Conservation (phyloP, 2,329 filamentous ascomycete species). For the Sordariomycetes sp. region DNA sequence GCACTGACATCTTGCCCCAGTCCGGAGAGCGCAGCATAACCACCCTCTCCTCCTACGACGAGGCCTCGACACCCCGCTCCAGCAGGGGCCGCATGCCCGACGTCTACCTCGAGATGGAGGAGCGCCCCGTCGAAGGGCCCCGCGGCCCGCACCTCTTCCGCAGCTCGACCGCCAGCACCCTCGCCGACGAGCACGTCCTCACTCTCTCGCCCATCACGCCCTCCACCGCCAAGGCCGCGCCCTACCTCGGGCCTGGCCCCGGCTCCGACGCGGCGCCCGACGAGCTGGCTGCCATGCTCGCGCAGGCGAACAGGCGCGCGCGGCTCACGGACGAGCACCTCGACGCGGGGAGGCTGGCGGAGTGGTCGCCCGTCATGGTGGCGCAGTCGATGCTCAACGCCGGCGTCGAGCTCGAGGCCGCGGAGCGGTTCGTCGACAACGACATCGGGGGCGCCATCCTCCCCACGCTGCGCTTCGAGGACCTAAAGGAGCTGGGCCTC, state of each 20-base stretch:
- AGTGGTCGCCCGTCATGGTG: conserved; percentile 65
- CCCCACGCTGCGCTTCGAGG: conserved; percentile 83
- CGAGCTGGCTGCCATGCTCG: conserved; percentile 10
- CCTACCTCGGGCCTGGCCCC: conserved; percentile 4
- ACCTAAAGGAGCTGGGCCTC: conserved; percentile 70
- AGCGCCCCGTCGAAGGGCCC: conserved; percentile 63
- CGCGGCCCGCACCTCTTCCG: conserved; percentile 80
- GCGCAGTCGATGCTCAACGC: conserved; percentile 77
- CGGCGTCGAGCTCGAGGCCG: conserved; percentile 62
- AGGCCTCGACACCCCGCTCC: conserved; percentile 65
- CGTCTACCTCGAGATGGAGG: conserved; percentile 33
- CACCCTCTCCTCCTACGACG: conserved; percentile 78
- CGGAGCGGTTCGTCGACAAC: conserved; percentile 79
- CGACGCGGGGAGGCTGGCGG: conserved; percentile 43
- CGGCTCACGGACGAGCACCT: conserved; percentile 44
- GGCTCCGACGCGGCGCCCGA: conserved; percentile 3
- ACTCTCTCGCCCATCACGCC: conserved; percentile 65
- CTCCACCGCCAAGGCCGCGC: conserved; percentile 2
- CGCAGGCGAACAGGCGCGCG: conserved; percentile 16
- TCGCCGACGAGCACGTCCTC: conserved; percentile 39
- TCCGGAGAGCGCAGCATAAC: conserved; percentile 64
- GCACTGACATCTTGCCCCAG: conserved; percentile 24
- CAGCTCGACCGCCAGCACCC: conserved; percentile 43
- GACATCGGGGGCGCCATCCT: conserved; percentile 84
- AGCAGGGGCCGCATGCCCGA: conserved; percentile 46